Conservation (phyloP, 1,284 basidiomycete species). For the Exobasidium cylindrosporum region DNA sequence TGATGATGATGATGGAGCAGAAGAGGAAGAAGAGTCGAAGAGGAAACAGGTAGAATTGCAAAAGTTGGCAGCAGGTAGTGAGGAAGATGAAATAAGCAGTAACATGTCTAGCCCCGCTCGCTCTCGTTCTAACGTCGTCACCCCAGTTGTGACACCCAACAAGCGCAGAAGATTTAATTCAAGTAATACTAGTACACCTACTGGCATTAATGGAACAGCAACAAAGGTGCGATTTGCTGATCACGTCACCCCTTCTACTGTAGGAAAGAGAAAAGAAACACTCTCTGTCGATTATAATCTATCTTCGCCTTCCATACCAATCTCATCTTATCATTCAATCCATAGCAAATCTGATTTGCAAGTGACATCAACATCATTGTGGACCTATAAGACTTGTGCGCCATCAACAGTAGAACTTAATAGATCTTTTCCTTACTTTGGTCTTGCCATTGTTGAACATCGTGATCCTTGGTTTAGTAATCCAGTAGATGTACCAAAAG, state of each 20-base stretch:
- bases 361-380: background rate
- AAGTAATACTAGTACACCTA: background rate
- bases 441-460: constrained; percentile 68
- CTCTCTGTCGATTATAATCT: background rate
- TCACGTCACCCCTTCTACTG: background rate
- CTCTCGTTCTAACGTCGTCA: background rate
- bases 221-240: background rate
- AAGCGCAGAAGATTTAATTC: background rate
- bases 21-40: constrained; percentile 4
- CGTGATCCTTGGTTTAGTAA: constrained; percentile 75
- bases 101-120: background rate
- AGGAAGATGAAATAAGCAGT: background rate
- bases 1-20: constrained; percentile 22
- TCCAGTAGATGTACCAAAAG: constrained; percentile 68
- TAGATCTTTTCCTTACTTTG: constrained; percentile 61
- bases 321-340: background rate
- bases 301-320: background rate
- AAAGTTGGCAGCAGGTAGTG: too few species aligned
- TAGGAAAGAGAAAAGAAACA: background rate
- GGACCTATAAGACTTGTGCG: constrained; percentile 57
- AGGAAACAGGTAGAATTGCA: background rate
- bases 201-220: background rate
- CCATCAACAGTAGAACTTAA: constrained; percentile 64
- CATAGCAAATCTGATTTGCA: background rate
- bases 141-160: background rate